Base-by-base conservation (phyloP, 148 eudicot genomes). In the Drosera capensis region DNA sequence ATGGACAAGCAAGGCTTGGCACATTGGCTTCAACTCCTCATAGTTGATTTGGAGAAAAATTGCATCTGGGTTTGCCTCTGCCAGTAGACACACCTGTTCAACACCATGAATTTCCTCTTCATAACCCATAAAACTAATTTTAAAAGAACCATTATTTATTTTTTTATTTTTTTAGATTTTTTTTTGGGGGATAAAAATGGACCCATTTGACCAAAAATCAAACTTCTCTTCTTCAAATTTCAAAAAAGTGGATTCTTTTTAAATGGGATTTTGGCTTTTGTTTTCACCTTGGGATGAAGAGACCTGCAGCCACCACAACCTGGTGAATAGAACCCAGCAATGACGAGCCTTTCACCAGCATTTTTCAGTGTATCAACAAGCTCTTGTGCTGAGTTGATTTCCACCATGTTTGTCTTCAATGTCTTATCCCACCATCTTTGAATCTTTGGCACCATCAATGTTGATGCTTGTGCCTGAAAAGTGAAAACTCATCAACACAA, bases 381-480 rank as follows among this genome's bases (percentile, higher is more conserved):
- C 25, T 82, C 74, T 58, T 77, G 70, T 1, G 94, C 78, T 46
- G 96, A 82, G 40, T 72, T 48, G 47, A 87, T 74, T 65, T 87
- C 86, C 4, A 74, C 55, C 94, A 87, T 87, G 59, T 87, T 82
- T 4, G 90, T 76, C 25, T 63, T 65, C 4, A 79, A 63, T 8
- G 82, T 77, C 67, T 87, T 87, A 12, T 87, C 96, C 96, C 96
- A 87, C 96, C 96, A 87, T 66, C 81, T 63, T 71, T 34, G 86
- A 38, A 64, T 58, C 54, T 56, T 80, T 64, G 15, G 74, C 66
- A 58, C 72, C 67, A 51, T 72, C 65, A 51, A 49, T 20, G 46
- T 20, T 22, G 88, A 66, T 45, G 78, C 47, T 53, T 78, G 75
- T 48, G 72, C 78, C 84, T 82, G 42, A 43, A 34, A 34, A n/a